Evolutionary conservation across 2,329 filamentous ascomycete genomes (phyloP), one percentile per base, ranked within the genome.

Genomic region (Epichloe amarillans): DNA sequence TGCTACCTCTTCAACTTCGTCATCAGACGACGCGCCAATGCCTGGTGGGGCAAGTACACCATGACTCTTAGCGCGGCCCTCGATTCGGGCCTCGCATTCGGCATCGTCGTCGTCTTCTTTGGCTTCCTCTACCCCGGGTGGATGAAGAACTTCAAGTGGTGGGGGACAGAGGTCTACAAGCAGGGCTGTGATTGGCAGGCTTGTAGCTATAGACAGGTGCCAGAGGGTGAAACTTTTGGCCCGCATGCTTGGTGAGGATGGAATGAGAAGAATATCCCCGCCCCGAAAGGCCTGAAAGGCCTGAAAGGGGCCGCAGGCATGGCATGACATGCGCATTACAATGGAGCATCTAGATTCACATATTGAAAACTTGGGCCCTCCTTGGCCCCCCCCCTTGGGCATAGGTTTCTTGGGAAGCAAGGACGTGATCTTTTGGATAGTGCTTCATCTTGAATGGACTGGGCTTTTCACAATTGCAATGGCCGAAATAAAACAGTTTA

Each of bases 1-100:
- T 93, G 86, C 69, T 94, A 84, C 65, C 58, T 88, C 42, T 95
- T 95, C 74, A 94, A 94, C 64, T 83, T 84, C 63, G 66, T 84
- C 53, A 76, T 94, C 60, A 81, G 83, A 62, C 79, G 79, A 37
- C 74, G 83, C 21, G 83, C 80, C 26, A 74, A 73, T 33, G 82
- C 79, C 1, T 95, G 88, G 88, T 94, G 88, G 88, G 81, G 80
- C 46, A 93, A 94, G 67, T 94, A 94, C 65, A 91, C 86, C 40
- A 93, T 94, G 86, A 90, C 87, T 4, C 72, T 94, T 49, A 88
- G 83, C 52, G 88, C 88, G 0, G 88, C 86, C 2, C 73, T 94
- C 50, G 88, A 94, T 63, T 89, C 84, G 1, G 87, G 88, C 1
- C 71, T 94, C 19, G 88, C 88, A 0, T 86, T 90, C 60, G 86